Percentiles rank a stretch among this genome's conserved stretches.
These are phyloP conservation scores for Penicillium mononematosum DNA, from an alignment of 495 filamentous ascomycete species.

Conservation along the genomic window DNA sequence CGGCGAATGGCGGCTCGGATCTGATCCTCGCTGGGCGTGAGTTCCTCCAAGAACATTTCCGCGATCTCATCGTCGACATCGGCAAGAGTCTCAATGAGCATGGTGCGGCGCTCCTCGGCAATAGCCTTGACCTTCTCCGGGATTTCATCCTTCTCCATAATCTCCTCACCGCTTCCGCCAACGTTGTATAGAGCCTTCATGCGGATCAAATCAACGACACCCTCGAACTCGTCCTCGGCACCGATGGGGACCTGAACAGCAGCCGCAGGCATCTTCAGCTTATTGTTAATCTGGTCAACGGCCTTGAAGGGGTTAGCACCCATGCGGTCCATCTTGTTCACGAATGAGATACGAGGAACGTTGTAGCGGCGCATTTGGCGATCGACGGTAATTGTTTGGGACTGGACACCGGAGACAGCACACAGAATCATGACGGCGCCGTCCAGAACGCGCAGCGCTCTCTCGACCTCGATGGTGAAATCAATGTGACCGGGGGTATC, in stretches of 20 bases:
- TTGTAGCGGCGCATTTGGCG: conserved; percentile 99
- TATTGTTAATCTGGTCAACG: conserved; percentile 93
- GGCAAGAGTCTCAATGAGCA: conserved; percentile 91
- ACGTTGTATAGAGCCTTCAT: conserved; percentile 95
- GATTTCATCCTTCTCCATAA: conserved; percentile 73
- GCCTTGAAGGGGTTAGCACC: conserved; percentile 98
- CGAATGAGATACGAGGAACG: conserved; percentile 88
- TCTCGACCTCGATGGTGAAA: conserved; percentile 98
- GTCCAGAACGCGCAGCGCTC: conserved; percentile 92
- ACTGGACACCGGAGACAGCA: conserved; percentile 95
- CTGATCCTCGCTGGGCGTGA: conserved; percentile 70
- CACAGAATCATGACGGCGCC: conserved; percentile 99
- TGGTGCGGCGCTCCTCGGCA: conserved; percentile 73
- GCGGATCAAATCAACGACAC: conserved; percentile 87
- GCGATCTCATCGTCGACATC: conserved; percentile 99
- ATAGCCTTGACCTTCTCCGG: conserved; percentile 72
- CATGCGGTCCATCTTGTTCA: conserved; percentile 99
- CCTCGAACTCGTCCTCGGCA: conserved; percentile 85
- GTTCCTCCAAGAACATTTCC: conserved; percentile 90
- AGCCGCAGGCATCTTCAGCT: conserved; percentile 87
- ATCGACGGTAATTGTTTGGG: conserved; percentile 97
- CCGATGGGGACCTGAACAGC: conserved; percentile 97
- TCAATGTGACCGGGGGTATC: conserved; percentile 99
- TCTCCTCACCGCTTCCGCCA: conserved; percentile 69
- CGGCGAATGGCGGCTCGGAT: conserved; percentile 88